A percentile compares a stretch with the other conserved stretches of the same genome.
These are phyloP conservation scores for Eucalyptus sideroxylon DNA, from an alignment of 345 rosid genomes.

Conservation along the genomic window DNA sequence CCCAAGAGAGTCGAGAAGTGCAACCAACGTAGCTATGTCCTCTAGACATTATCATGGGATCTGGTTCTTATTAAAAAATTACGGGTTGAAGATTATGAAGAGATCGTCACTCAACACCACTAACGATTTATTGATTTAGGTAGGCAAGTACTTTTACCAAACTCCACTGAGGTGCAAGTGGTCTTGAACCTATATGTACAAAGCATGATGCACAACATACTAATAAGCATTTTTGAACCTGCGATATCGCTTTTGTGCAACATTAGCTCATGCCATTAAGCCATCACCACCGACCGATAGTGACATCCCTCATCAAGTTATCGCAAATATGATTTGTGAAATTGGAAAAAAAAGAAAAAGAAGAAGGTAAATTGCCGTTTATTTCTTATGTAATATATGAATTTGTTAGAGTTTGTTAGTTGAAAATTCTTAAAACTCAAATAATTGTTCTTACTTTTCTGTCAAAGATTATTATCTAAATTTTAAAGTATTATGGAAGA, in stretches of 20 bases:
- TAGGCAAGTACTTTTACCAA: background rate
- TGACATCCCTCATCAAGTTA: background rate
- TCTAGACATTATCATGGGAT: background rate
- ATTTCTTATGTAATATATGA: background rate
- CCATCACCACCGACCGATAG: background rate
- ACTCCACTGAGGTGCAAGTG: no score
- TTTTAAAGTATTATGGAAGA: background rate
- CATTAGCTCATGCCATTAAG: background rate
- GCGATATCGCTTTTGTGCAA: background rate
- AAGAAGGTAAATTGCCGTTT: background rate
- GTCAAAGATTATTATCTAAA: background rate
- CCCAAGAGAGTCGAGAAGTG: background rate
- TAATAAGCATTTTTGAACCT: background rate
- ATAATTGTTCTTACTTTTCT: background rate
- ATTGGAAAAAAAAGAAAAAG: background rate
- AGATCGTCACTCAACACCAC: background rate
- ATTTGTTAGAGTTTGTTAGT: background rate
- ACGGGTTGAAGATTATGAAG: background rate
- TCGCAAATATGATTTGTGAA: background rate
- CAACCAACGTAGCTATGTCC: background rate
- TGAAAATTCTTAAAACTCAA: background rate
- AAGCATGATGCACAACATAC: background rate
- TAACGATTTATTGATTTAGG: background rate
- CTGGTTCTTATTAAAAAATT: background rate
- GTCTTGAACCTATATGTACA: background rate